phyloP scores from a whole-genome alignment of 768 basidiomycete genomes.

The Boletus tomentosulus region DNA sequence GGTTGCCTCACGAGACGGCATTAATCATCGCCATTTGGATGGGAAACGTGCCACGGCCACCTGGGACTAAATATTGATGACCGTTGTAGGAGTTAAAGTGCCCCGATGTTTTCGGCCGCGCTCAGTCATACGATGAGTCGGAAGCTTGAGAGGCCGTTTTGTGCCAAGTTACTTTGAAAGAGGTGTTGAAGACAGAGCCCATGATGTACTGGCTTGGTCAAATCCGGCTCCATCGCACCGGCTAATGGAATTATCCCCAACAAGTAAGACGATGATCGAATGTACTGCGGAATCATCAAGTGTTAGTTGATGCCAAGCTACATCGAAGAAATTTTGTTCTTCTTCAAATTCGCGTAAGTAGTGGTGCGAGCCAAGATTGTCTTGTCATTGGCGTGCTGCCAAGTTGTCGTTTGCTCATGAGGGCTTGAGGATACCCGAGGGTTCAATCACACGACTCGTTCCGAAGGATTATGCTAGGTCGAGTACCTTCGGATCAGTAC shows the following conservation, averaged over 20 bases:
- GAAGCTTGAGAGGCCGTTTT: not conserved
- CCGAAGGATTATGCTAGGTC: not conserved
- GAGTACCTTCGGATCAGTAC: not conserved
- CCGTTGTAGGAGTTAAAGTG: too few relatives aligned
- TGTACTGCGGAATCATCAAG: too few relatives aligned
- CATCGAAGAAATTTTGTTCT: not conserved
- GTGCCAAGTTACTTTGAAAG: not conserved
- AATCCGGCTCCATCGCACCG: not conserved
- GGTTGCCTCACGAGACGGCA: not conserved
- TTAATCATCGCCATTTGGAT: too few relatives aligned
- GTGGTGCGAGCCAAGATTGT: not conserved
- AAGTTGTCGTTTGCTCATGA: not conserved
- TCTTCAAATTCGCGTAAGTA: not conserved
- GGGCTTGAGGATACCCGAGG: not conserved
- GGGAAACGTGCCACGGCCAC: too few relatives aligned
- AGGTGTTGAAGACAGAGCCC: not conserved
- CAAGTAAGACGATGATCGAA: too few relatives aligned
- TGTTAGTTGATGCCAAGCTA: not conserved
- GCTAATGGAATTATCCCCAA: too few relatives aligned
- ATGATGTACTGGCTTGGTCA: not conserved
- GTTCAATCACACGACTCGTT: not conserved
- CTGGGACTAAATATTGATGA: too few relatives aligned
- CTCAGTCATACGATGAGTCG: not conserved
- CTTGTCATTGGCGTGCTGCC: not conserved
- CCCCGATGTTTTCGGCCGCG: not conserved